Percentiles rank a stretch among this genome's conserved stretches.
Evolutionary conservation across 1,139 yeast genomes (phyloP).

Genomic region (Scheffersomyces lignicola): DNA sequence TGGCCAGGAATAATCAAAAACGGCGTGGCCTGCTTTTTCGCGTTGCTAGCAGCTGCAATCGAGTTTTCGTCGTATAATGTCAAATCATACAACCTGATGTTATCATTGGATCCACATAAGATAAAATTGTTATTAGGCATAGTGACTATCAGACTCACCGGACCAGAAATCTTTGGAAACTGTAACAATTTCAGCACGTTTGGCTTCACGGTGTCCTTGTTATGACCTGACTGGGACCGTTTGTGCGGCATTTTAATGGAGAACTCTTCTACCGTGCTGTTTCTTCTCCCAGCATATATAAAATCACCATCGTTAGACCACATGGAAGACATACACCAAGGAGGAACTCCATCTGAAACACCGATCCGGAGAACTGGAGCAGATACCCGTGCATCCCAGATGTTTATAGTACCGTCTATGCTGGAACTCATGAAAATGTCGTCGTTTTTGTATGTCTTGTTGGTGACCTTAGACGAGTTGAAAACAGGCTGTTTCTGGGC

Average conservation of each 20-base stretch:
- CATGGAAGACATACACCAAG: slow-evolving; percentile 93
- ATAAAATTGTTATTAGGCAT: slow-evolving; percentile 81
- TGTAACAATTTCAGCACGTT: slow-evolving; percentile 59
- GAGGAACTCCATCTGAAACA: slow-evolving; percentile 72
- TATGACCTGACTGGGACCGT: slow-evolving; percentile 15
- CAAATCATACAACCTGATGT: slow-evolving; percentile 81
- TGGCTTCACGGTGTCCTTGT: slow-evolving; percentile 30
- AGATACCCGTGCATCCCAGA: slow-evolving; percentile 76
- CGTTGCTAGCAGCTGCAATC: slow-evolving; percentile 17
- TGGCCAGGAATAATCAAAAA: slow-evolving; percentile 66
- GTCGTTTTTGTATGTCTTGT: slow-evolving; percentile 43
- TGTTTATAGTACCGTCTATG: slow-evolving; percentile 76
- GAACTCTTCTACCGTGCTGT: slow-evolving; percentile 83
- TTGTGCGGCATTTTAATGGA: slow-evolving; percentile 63
- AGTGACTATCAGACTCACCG: slow-evolving; percentile 78
- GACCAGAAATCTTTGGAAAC: slow-evolving; percentile 89
- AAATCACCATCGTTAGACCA: slow-evolving; percentile 87
- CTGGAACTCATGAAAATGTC: slow-evolving; percentile 74
- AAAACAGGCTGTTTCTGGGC: slow-evolving; percentile 12
- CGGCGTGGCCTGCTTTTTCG: slow-evolving; percentile 49
- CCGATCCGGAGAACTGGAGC: slow-evolving; percentile 53
- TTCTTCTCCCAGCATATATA: slow-evolving; percentile 85
- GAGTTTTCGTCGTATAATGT: slow-evolving; percentile 47
- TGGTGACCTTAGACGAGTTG: slow-evolving; percentile 15
- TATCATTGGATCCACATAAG: slow-evolving; percentile 87